A percentile compares a stretch with the other conserved stretches of the same genome.
Evolutionary conservation across 78 protist genomes (phyloP).

Genomic region (Dictyostelium discoideum): DNA sequence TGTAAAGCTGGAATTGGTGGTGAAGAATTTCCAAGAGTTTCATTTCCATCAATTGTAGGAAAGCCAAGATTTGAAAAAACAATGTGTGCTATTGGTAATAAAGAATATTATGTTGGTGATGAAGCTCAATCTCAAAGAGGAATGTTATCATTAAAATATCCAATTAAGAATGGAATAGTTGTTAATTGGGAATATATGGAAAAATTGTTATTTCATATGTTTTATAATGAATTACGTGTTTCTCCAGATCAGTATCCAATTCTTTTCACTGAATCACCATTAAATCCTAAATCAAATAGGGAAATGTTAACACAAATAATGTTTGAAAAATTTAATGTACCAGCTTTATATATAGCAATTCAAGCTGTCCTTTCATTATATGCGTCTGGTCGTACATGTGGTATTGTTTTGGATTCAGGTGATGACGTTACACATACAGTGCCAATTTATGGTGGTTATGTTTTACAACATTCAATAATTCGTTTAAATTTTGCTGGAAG

Average conservation of each 20-base stretch:
- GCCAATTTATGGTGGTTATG: slow-evolving; percentile 93
- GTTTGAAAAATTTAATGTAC: slow-evolving; percentile 96
- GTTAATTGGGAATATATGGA: background rate
- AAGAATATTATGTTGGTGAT: slow-evolving; percentile 77
- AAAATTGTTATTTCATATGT: background rate
- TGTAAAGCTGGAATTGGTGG: slow-evolving; percentile 90
- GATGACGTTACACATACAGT: slow-evolving; percentile 97
- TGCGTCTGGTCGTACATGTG: slow-evolving; percentile 95
- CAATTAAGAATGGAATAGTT: background rate
- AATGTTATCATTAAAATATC: background rate
- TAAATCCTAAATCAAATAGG: slow-evolving; percentile 75
- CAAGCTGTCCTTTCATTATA: slow-evolving; percentile 95
- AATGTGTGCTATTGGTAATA: slow-evolving; percentile 89
- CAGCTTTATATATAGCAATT: slow-evolving; percentile 90
- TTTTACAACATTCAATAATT: slow-evolving; percentile 85
- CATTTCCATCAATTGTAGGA: slow-evolving; percentile 81
- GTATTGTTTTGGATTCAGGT: slow-evolving; percentile 98
- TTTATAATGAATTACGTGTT: background rate
- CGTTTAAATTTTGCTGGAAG: slow-evolving; percentile 89
- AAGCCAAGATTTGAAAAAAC: slow-evolving; percentile 87
- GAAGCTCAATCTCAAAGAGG: slow-evolving; percentile 64
- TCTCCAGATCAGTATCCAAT: background rate
- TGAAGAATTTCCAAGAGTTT: slow-evolving; percentile 85
- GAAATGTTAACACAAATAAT: slow-evolving; percentile 87
- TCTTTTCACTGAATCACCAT: slow-evolving; percentile 4